These are phyloP conservation scores for Solanum hybrid DNA, from an alignment of 305 asterid species.

Conservation along the genomic window DNA sequence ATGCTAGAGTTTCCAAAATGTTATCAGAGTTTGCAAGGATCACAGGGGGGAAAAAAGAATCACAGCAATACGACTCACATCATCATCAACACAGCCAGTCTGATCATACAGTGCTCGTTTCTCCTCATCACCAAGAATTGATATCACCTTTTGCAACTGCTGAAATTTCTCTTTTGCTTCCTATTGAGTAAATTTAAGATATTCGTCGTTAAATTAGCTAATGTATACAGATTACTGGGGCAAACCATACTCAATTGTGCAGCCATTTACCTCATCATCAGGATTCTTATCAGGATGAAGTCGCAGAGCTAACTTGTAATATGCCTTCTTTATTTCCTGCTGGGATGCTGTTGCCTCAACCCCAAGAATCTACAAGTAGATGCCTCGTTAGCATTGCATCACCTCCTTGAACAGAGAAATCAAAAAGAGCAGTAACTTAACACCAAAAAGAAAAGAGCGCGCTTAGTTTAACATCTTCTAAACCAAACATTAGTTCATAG, in stretches of 20 bases:
- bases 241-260: not conserved
- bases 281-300: conserved; percentile 95
- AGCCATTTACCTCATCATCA: conserved; percentile 50
- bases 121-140: conserved; percentile 87
- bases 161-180: conserved; percentile 93
- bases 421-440: not conserved
- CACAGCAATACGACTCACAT: conserved; percentile 39
- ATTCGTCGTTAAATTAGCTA: not conserved
- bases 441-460: not conserved
- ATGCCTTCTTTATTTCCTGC: conserved; percentile 80
- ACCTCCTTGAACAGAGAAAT: not conserved
- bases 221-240: not conserved
- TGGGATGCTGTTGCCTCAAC: conserved; percentile 71
- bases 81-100: conserved; percentile 94
- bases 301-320: conserved; percentile 73
- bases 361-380: conserved; percentile 54
- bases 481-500: not conserved
- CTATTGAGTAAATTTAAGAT: conserved; percentile 21
- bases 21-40: not conserved
- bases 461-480: not conserved
- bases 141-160: conserved; percentile 87
- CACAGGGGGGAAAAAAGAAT: not conserved
- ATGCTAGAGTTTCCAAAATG: not conserved
- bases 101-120: conserved; percentile 92
- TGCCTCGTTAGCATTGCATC: not conserved